Base-by-base conservation (phyloP, 768 basidiomycete species). In the Hygrophorus pudorinus region DNA sequence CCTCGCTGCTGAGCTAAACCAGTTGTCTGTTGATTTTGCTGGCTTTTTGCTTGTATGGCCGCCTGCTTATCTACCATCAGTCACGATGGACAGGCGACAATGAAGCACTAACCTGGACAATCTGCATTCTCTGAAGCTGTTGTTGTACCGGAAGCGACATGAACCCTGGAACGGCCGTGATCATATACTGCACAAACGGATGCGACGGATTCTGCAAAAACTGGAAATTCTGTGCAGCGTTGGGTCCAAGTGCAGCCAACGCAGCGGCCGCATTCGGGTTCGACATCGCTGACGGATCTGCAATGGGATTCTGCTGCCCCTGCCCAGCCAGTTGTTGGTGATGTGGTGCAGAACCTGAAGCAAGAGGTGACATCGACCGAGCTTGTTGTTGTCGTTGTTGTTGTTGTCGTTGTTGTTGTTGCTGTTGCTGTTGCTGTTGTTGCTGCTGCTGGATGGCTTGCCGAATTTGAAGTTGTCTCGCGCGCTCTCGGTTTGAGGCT, bases 121-220 rank as follows among this genome's bases (percentile, higher is more conserved):
- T 47, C 29, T 73, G 58, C 59, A 85, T 64, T 54, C 68, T 76
- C 58, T 81, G 80, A 49, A 84, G 53, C 61, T 85, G 81, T 52
- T 69, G 62, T 46, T 65, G 72, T 1, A 67, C 33, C 8, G 79
- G 69, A 45, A 82, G 58, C 14, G 53, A 53, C 49, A 65, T 61
- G 51, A 85, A 85, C 9, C 68, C 68, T 5, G 79, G 81, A 1
- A 78, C 56, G 17, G 61, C 61, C 30, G 67, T 61, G 8, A 64
- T 50, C 63, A 85, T 66, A 51, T 78, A 75, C 46, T 73, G 68
- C 59, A 79, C 59, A 44, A 83, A 64, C 17, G 78, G 76, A 56
- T 85, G 77, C 9, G 48, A 57, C 4, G 76, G 79, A 12, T 59
- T 68, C 46, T 76, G 75, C 54, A 84, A 53, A n/a, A 78, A 57